Evolutionary conservation across 306 rosid genomes (phyloP), one percentile per base, ranked within the genome.

Genomic region (Cucurbita ficifolia): DNA sequence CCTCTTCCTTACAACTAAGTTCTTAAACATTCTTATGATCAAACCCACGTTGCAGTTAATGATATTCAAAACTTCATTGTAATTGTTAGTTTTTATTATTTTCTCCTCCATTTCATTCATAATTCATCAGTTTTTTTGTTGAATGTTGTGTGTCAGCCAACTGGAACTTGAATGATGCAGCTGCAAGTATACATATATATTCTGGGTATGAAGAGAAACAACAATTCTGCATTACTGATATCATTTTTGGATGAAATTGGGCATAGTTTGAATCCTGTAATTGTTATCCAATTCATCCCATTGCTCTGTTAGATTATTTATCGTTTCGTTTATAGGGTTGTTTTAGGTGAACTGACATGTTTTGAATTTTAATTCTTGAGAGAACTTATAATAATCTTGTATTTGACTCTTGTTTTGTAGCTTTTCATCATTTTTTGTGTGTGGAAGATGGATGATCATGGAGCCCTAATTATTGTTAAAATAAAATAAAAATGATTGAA

Each of bases 161-260:
- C 40, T 48, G 42, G 73, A 69, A 24, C 40, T 48, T 21, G n/a
- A 22, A 45, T 21, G 73, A 48, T 11, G 43, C 24, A 48, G 73
- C 57, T 22, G 43, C 57, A 46, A 69, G 33, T 2, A 29, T 29
- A 29, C 33, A 29, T 29, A 29, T 29, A 49, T 22, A 19, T 69
- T 29, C 22, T 48, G 54, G 16, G 13, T 45, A 24, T 13, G 57
- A 46, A 24, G 58, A 49, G 24, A 65, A 45, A 67, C 35, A 45
- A 69, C 22, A 70, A 50, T 33, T 22, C 46, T 70, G 74, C 45
- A 29, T 33, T 50, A 70, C 54, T 70, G 57, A 69, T 46, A 46
- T 69, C 57, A 48, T 69, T 69, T 64, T 69, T 69, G 58, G 74
- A 70, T 70, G 74, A 50, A 70, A 49, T 70, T 70, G 59, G 14